phyloP scores from a whole-genome alignment of 352 stramenopile species.

The Phytophthora podocarpi region DNA sequence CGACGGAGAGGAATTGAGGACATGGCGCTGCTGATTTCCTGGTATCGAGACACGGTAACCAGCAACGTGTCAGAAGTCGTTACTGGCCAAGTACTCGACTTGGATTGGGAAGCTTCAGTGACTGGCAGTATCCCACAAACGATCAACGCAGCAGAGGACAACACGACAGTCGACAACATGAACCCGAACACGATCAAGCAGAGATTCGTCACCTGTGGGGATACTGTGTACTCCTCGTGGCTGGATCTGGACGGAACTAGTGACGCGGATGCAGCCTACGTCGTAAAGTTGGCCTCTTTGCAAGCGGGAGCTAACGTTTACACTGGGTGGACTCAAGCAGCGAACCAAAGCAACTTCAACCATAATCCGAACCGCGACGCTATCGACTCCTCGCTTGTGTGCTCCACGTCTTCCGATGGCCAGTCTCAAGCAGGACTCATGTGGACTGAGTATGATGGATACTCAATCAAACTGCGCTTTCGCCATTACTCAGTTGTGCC shows the following conservation, averaged over 20 bases:
- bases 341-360: constrained; percentile 38
- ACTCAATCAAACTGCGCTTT: constrained; percentile 67
- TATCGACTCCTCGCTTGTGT: constrained; percentile 46
- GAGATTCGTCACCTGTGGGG: constrained; percentile 41
- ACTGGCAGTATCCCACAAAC: constrained; percentile 40
- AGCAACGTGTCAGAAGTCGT: constrained; percentile 55
- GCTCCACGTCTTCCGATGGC: constrained; percentile 26
- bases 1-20: constrained; percentile 60
- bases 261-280: neutral
- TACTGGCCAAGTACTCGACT: constrained; percentile 47
- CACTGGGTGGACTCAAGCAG: constrained; percentile 31
- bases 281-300: constrained; percentile 35
- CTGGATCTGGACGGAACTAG: constrained; percentile 33
- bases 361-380: constrained; percentile 60
- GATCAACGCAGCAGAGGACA: constrained; percentile 15
- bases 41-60: constrained; percentile 52
- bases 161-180: constrained; percentile 13
- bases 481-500: constrained; percentile 42
- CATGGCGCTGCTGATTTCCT: constrained; percentile 49
- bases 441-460: constrained; percentile 80
- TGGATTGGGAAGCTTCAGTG: constrained; percentile 45
- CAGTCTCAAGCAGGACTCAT: constrained; percentile 40
- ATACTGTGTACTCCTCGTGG: constrained; percentile 52
- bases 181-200: constrained; percentile 33
- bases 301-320: constrained; percentile 19